These are phyloP conservation scores for Cadophora malorum DNA, from an alignment of 2,329 filamentous ascomycete species.

Conservation along the genomic window DNA sequence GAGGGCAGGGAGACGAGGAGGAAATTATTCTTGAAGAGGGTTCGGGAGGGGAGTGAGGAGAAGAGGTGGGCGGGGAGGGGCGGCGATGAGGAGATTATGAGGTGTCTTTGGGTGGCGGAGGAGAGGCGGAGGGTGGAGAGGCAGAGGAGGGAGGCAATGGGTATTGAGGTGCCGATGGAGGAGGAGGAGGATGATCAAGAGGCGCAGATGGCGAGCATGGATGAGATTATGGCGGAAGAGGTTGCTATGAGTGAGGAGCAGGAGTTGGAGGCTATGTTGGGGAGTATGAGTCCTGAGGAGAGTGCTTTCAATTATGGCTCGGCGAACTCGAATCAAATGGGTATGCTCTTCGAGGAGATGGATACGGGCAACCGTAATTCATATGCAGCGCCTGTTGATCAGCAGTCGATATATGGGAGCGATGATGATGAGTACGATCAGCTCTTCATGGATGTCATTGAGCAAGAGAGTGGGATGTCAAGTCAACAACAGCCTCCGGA, in stretches of 20 bases:
- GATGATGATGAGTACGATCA: constrained; percentile 68
- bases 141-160: constrained; percentile 42
- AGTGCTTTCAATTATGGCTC: constrained; percentile 8
- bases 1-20: constrained; percentile 70
- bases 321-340: neutral
- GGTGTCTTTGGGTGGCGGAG: constrained; percentile 49
- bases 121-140: constrained; percentile 45
- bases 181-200: constrained; percentile 30
- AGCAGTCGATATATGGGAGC: constrained; percentile 39
- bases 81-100: constrained; percentile 63
- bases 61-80: constrained; percentile 58
- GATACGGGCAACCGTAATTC: constrained; percentile 6
- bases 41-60: constrained; percentile 66
- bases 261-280: constrained; percentile 63
- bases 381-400: constrained; percentile 12
- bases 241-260: constrained; percentile 59
- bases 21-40: constrained; percentile 72
- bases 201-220: constrained; percentile 27
- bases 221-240: constrained; percentile 56
- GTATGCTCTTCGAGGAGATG: constrained; percentile 17
- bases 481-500: constrained; percentile 37
- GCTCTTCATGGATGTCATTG: constrained; percentile 69
- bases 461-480: constrained; percentile 48
- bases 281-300: constrained; percentile 34
- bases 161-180: constrained; percentile 28